Conservation (phyloP, 768 basidiomycete species). For the Boletellus ananiceps region DNA sequence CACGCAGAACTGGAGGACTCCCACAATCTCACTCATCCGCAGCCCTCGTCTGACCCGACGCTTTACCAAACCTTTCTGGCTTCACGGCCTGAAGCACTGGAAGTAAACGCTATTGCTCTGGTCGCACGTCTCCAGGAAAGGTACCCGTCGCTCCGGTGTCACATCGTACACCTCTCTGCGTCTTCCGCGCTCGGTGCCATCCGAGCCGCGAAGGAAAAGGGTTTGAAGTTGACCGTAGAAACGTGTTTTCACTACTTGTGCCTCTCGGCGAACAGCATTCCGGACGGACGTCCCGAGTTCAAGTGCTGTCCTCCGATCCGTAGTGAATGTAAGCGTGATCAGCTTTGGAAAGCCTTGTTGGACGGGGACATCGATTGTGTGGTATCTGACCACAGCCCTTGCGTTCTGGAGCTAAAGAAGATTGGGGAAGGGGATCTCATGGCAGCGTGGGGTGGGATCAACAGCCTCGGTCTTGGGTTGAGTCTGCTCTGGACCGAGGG, state of each 20-base stretch:
- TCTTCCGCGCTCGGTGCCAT: conserved; percentile 75
- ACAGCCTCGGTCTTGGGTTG: conserved; percentile 84
- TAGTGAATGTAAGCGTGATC: conserved; percentile 61
- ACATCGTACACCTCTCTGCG: conserved; percentile 95
- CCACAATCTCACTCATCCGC: conserved; percentile 10
- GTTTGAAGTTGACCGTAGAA: conserved; percentile 81
- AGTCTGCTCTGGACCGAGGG: conserved; percentile 89
- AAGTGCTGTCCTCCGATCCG: conserved; percentile 97
- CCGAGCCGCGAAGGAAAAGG: conserved; percentile 57
- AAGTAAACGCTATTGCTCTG: conserved; percentile 75
- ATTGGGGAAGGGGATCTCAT: conserved; percentile 77
- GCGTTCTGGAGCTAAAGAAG: conserved; percentile 75
- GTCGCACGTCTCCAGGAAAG: conserved; percentile 60
- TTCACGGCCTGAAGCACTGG: conserved; percentile 79
- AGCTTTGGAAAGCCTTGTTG: conserved; percentile 75
- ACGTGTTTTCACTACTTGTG: conserved; percentile 97
- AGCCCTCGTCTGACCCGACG: conserved; percentile 38
- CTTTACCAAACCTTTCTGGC: conserved; percentile 77
- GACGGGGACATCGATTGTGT: conserved; percentile 88
- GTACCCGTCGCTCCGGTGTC: conserved; percentile 71
- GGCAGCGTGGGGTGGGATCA: conserved; percentile 93
- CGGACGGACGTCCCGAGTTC: conserved; percentile 75
- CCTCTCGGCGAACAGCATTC: conserved; percentile 68
- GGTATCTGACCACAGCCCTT: conserved; percentile 96
- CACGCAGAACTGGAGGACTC: conserved; percentile 80